Evolutionary conservation across 2,329 filamentous ascomycete species (phyloP).

Genomic region (Colletotrichum cuscutae): DNA sequence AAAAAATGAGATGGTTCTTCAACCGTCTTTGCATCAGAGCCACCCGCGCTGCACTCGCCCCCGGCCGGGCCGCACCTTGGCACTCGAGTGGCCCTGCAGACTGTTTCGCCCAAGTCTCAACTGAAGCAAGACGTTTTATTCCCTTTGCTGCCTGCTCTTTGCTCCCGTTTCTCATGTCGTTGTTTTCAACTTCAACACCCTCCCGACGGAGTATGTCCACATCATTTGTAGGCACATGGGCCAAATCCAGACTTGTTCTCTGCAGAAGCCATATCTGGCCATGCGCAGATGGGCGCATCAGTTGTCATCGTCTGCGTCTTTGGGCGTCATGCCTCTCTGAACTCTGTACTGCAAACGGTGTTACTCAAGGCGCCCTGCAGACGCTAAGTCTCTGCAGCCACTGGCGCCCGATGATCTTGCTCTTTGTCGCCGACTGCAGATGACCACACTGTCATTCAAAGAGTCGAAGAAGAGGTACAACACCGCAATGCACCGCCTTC

Average conservation of each 20-base stretch:
- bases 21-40: neutral
- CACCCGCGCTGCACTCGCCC: neutral
- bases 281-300: neutral
- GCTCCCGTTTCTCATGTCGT: neutral
- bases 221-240: neutral
- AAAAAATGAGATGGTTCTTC: neutral
- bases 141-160: slow-evolving; percentile 10
- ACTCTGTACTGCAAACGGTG: slow-evolving; percentile 18
- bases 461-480: neutral
- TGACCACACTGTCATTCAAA: neutral
- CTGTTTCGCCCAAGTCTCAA: slow-evolving; percentile 26
- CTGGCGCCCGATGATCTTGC: neutral
- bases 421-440: neutral
- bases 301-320: neutral
- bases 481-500: neutral
- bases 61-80: slow-evolving; percentile 13
- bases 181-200: no score
- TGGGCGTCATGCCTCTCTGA: neutral
- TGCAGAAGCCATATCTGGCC: neutral
- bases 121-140: neutral
- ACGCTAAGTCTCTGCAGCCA: slow-evolving; percentile 2
- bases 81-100: slow-evolving; percentile 12
- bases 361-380: neutral
- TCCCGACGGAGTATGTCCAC: no score
- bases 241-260: neutral